These are phyloP conservation scores for Cotoneaster glaucophyllus DNA, from an alignment of 306 rosid genomes.

Conservation along the genomic window DNA sequence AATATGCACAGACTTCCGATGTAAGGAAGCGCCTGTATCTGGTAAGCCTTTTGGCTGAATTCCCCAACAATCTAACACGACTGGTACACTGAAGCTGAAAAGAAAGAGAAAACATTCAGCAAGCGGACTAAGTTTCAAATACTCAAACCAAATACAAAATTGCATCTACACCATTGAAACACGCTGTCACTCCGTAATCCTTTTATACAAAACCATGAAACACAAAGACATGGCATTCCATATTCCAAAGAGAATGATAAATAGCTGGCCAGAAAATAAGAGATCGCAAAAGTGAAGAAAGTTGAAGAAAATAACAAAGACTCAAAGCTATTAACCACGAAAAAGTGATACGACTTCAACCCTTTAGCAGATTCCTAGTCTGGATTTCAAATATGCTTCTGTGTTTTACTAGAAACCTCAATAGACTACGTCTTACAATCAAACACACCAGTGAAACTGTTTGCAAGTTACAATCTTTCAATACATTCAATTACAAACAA, in stretches of 20 bases:
- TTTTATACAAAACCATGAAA: neutral
- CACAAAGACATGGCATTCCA: neutral
- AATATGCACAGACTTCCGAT: constrained; percentile 45
- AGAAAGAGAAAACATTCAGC: neutral
- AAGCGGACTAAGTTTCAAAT: neutral
- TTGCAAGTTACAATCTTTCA: neutral
- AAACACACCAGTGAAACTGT: neutral
- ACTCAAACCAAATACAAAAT: neutral
- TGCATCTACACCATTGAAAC: neutral
- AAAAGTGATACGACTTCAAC: neutral
- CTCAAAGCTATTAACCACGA: neutral
- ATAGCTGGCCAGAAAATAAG: neutral
- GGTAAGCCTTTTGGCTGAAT: constrained; percentile 36
- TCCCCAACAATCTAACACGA: constrained; percentile 33
- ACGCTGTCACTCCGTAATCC: neutral
- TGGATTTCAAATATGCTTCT: neutral
- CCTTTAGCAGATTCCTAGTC: neutral
- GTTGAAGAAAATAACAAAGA: neutral
- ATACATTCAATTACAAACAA: neutral
- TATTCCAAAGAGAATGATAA: neutral
- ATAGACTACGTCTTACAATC: neutral
- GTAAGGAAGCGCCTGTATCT: constrained; percentile 44
- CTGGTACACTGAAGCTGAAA: constrained; percentile 47
- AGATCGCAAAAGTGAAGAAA: neutral
- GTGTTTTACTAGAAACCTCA: neutral